Conservation (phyloP, 1,284 basidiomycete genomes). For the Cutaneotrichosporon cavernicola region DNA sequence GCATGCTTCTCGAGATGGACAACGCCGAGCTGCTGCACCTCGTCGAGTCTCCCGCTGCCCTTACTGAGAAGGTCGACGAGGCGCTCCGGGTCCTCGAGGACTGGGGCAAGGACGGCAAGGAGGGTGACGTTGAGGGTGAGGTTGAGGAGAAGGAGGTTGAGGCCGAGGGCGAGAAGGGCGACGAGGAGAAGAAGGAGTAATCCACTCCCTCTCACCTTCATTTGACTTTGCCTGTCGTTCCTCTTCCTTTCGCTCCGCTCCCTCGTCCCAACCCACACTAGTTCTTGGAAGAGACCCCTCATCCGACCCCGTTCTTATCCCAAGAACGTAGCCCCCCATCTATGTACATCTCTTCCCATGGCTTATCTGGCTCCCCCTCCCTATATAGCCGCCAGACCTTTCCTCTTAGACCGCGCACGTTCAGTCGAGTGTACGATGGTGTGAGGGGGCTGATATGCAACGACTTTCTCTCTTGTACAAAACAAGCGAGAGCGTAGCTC, state of each 20-base stretch:
- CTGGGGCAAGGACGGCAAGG: constrained; percentile 45
- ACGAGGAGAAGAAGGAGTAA: constrained; percentile 15
- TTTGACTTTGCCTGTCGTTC: constrained; percentile 1
- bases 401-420: constrained; percentile 14
- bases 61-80: constrained; percentile 84
- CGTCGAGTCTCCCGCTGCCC: constrained; percentile 73
- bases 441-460: constrained; percentile 15
- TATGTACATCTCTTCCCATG: constrained; percentile 3
- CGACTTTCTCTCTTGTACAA: constrained; percentile 12
- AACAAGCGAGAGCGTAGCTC: too few species aligned
- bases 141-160: constrained; percentile 23
- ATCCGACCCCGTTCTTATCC: neutral
- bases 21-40: constrained; percentile 84
- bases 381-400: constrained; percentile 9
- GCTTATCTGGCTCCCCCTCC: neutral
- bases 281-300: neutral
- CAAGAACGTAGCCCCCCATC: neutral
- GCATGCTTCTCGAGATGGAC: constrained; percentile 97
- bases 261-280: neutral
- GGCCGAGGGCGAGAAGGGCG: constrained; percentile 27
- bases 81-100: constrained; percentile 59
- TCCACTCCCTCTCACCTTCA: neutral
- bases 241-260: neutral
- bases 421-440: constrained; percentile 12
- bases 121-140: constrained; percentile 18